phyloP scores from a whole-genome alignment of 164 flowering plant genomes.

The Dillenia suffruticosa region DNA sequence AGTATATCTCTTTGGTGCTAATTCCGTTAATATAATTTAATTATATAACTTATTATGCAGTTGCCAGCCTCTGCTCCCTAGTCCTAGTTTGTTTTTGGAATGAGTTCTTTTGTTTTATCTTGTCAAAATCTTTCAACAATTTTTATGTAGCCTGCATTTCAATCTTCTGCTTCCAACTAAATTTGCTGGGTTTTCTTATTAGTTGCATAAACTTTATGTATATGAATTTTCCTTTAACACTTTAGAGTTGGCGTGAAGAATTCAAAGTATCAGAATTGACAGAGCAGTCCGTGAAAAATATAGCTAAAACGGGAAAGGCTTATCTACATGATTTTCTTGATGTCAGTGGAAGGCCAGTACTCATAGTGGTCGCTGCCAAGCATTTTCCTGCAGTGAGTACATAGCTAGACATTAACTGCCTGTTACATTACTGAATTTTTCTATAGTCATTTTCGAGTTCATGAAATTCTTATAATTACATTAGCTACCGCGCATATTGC shows the following conservation, averaged over 20 bases:
- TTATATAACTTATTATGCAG: too few species aligned
- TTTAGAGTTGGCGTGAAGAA: constrained; percentile 86
- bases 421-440: not conserved
- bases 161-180: too few species aligned
- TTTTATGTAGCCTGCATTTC: too few species aligned
- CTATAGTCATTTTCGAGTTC: not conserved
- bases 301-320: constrained; percentile 69
- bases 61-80: too few species aligned
- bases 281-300: constrained; percentile 48
- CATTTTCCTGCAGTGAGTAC: constrained; percentile 70
- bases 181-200: too few species aligned
- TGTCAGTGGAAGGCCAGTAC: constrained; percentile 73
- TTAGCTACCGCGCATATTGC: not conserved
- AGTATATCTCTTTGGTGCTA: too few species aligned
- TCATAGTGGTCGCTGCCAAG: constrained; percentile 74
- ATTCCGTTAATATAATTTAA: too few species aligned
- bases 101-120: not conserved
- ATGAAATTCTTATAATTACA: constrained; percentile 2
- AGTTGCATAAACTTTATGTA: too few species aligned
- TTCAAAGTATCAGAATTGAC: constrained; percentile 67
- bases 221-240: not conserved
- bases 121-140: too few species aligned
- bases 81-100: not conserved
- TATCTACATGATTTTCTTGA: constrained; percentile 83
- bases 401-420: constrained; percentile 1